These are phyloP conservation scores for Plectosphaerella cucumerina DNA, from an alignment of 2,329 filamentous ascomycete genomes.

Conservation along the genomic window DNA sequence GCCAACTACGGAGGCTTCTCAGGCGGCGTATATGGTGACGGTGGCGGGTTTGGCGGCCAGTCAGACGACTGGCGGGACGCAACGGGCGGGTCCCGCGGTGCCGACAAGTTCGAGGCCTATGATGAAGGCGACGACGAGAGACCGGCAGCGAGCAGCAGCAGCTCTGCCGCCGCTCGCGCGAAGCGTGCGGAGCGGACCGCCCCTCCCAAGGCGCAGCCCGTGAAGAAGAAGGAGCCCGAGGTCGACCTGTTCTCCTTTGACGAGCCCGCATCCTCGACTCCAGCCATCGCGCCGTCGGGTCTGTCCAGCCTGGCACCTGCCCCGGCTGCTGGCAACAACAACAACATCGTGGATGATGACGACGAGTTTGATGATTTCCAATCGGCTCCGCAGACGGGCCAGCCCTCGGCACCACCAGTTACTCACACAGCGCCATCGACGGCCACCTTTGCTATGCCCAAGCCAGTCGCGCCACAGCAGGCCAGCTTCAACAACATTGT, in stretches of 20 bases:
- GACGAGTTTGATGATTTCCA: constrained; percentile 99
- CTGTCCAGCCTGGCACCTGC: constrained; percentile 39
- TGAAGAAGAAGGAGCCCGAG: constrained; percentile 84
- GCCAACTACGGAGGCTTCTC: constrained; percentile 56
- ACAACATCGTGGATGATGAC: constrained; percentile 56
- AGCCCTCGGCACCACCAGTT: constrained; percentile 41
- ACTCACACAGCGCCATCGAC: constrained; percentile 48
- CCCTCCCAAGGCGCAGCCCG: constrained; percentile 62
- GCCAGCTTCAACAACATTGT: constrained; percentile 77
- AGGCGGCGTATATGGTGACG: constrained; percentile 86
- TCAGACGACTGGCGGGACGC: constrained; percentile 66
- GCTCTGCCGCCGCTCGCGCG: constrained; percentile 42
- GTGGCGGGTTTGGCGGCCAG: constrained; percentile 85
- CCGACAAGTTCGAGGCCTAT: constrained; percentile 90
- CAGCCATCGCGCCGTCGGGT: constrained; percentile 34
- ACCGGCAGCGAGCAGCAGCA: constrained; percentile 34
- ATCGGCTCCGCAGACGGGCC: constrained; percentile 52
- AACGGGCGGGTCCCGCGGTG: constrained; percentile 31
- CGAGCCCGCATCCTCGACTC: constrained; percentile 56
- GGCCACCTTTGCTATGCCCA: constrained; percentile 74
- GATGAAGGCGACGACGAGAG: constrained; percentile 87
- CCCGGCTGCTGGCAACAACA: constrained; percentile 22
- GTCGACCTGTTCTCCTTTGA: constrained; percentile 92
- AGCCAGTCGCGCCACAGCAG: constrained; percentile 78
- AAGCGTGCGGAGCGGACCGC: constrained; percentile 41